Evolutionary conservation across 805 yeast species (phyloP), one percentile per base, ranked within the genome.

Genomic region (Yarrowia yakushimensis): DNA sequence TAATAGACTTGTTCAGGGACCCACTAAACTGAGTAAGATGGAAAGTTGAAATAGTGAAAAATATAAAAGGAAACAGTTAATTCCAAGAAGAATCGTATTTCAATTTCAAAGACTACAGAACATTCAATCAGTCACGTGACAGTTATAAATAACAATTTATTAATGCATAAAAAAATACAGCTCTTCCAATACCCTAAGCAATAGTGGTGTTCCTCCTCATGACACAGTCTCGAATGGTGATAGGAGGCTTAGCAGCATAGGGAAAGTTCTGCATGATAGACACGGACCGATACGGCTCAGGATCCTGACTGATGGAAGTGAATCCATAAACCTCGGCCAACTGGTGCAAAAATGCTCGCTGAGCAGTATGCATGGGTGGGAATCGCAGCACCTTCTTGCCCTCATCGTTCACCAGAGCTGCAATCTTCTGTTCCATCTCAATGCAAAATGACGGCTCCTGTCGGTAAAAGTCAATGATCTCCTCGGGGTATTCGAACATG

Each of bases 291-390:
- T 82, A 78, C 0, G 97, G 97, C 66, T 90, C 97, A 2, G 82
- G 82, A 72, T 89, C 97, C 65, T 88, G 94, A 1, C 92, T 82
- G 68, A 88, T 91, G 0, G 87, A 77, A 67, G 81, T 84, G 12
- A 90, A 68, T 12, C 79, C 76, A 70, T 77, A 90, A 0, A 83
- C 73, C 25, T 78, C 82, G 0, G 91, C 86, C 41, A 91, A 69
- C 59, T 83, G 84, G 69, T 85, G 93, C 25, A 91, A 74, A 69
- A 90, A 90, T 65, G 77, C 77, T 50, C 97, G 77, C 71, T 88
- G 93, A 5, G 84, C 81, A 13, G 78, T 71, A 57, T 76, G 79
- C 96, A 91, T 89, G 17, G 93, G 86, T 17, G 85, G 85, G 73
- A 92, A 89, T 69, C 84, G 85, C 66, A 82, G 73, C 0, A 81